Evolutionary conservation across 805 yeast genomes (phyloP), one percentile per base, ranked within the genome.

Genomic region (Candida palmyrensis): DNA sequence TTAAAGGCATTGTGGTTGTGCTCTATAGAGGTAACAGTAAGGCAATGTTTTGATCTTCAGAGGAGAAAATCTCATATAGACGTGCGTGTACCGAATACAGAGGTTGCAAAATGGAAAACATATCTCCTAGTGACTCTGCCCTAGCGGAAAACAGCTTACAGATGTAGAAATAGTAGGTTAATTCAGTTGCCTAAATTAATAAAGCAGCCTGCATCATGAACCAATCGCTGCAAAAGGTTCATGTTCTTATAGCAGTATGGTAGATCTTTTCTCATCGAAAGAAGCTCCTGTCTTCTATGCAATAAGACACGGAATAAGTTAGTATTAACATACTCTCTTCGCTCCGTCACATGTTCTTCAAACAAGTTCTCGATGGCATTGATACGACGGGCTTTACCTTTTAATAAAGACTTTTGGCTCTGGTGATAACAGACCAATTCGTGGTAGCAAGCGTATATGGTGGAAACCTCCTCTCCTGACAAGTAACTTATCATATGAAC

Each of bases 221-320:
- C 33, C 20, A 48, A 11, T 25, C 30, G 40, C 26, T 43, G 41
- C 11, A 48, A 34, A 5, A 45, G 25, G 15, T 16, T 9, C 27
- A 36, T 44, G 32, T 47, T 18, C 30, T 38, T 33, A 24, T 40
- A 38, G 31, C 51, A 47, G 3, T 13, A 11, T 10, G 36, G 42
- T 14, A 45, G 35, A 10, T 37, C 23, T 16, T 31, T 39, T 14
- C 27, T 25, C 6, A 25, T 19, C 13, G 31, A 27, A 22, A 35
- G 39, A 14, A 26, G 18, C 18, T 35, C 22, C 6, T 18, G 12
- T 26, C 33, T 31, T 10, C 27, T 11, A 14, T 21, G 13, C 27
- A 24, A 24, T 7, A 6, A 24, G 6, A 7, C 6, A 10, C 14
- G 14, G 10, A 24, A 24, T 24, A 24, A 24, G 14, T 24, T 24